Percentiles rank a stretch among this genome's conserved stretches.
phyloP scores from a whole-genome alignment of 345 rosid species.

The Fremontodendron californicum region DNA sequence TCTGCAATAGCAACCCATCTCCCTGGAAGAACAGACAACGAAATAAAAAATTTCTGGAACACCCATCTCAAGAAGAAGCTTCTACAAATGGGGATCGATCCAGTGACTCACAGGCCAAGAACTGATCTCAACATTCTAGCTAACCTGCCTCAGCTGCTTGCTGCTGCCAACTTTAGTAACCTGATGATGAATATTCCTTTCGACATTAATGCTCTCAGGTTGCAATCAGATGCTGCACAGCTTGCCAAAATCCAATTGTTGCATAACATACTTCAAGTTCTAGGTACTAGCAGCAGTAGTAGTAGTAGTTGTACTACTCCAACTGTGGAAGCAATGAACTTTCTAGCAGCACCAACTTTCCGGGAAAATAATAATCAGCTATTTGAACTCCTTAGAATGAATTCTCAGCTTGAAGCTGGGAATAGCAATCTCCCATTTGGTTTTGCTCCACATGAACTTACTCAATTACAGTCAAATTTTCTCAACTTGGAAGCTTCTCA shows the following conservation, averaged over 20 bases:
- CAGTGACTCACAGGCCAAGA: constrained; percentile 73
- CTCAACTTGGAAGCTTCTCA: constrained; percentile 25
- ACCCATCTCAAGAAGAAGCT: constrained; percentile 81
- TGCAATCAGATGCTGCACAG: constrained; percentile 46
- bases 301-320: background rate
- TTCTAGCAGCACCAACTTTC: constrained; percentile 15
- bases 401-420: constrained; percentile 28
- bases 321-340: constrained; percentile 26
- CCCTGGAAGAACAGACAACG: constrained; percentile 74
- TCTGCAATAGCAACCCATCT: constrained; percentile 72
- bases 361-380: constrained; percentile 25
- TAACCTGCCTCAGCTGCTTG: constrained; percentile 50
- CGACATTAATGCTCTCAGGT: constrained; percentile 32
- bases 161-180: constrained; percentile 44
- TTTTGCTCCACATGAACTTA: constrained; percentile 26
- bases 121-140: constrained; percentile 53
- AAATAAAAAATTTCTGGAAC: constrained; percentile 80
- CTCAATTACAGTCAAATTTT: constrained; percentile 27
- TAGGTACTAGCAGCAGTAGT: constrained; percentile 17
- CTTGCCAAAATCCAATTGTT: constrained; percentile 56
- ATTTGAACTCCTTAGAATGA: constrained; percentile 23
- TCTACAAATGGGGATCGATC: constrained; percentile 75
- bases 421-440: constrained; percentile 18
- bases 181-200: constrained; percentile 32
- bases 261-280: constrained; percentile 41